Evolutionary conservation across 2,329 filamentous ascomycete genomes (phyloP).

Genomic region (Graphiopsis chlorocephala): DNA sequence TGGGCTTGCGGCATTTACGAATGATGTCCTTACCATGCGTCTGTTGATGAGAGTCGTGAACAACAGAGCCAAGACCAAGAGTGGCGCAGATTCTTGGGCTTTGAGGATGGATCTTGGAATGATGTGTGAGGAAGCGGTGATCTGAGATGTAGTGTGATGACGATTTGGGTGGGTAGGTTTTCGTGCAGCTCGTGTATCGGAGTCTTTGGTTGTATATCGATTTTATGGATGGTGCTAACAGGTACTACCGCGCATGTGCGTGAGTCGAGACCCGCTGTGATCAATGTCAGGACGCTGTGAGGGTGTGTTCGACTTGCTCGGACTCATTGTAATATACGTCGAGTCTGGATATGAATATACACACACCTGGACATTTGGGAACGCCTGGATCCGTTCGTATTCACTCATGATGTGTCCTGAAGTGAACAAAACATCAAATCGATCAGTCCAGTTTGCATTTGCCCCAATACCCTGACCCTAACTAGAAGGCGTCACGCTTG

Average conservation of each 20-base stretch:
- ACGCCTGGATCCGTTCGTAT: background rate
- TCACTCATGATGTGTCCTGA: background rate
- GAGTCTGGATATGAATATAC: no score
- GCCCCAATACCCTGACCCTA: background rate
- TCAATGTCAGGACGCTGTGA: background rate
- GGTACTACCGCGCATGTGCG: background rate
- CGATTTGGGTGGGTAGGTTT: background rate
- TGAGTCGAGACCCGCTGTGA: background rate
- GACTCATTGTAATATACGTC: background rate
- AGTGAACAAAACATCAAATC: background rate
- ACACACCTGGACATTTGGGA: background rate
- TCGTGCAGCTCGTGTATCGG: background rate
- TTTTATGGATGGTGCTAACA: background rate
- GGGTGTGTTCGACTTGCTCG: background rate
- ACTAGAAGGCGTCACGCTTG: background rate
- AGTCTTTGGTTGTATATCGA: background rate
- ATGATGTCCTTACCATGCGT: background rate
- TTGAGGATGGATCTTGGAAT: background rate
- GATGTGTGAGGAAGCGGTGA: background rate
- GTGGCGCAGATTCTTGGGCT: background rate
- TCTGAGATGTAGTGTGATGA: background rate
- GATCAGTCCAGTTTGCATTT: background rate
- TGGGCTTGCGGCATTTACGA: background rate
- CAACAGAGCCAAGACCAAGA: background rate
- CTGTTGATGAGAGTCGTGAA: background rate